Evolutionary conservation across 306 rosid genomes (phyloP).

Genomic region (Glycine tomentella): DNA sequence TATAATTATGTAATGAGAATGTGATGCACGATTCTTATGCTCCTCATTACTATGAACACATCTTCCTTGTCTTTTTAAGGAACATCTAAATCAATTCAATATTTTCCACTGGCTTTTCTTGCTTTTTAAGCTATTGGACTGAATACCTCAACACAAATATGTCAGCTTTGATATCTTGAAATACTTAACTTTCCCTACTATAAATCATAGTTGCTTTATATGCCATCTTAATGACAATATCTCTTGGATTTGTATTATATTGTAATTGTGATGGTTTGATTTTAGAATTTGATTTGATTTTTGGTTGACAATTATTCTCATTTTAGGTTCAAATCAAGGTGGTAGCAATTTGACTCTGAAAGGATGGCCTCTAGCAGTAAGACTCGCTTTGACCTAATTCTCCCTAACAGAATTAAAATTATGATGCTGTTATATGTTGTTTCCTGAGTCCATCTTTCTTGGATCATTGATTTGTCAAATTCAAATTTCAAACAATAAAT

Average conservation of each 20-base stretch:
- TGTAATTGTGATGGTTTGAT: slow-evolving; percentile 9
- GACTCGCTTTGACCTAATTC: slow-evolving; percentile 35
- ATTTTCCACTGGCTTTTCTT: background rate
- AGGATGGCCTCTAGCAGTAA: slow-evolving; percentile 80
- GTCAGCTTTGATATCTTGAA: background rate
- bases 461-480: slow-evolving; percentile 25
- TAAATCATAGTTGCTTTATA: slow-evolving; percentile 7
- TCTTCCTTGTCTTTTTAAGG: background rate
- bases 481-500: background rate
- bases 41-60: background rate
- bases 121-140: slow-evolving; percentile 3
- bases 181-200: slow-evolving; percentile 14
- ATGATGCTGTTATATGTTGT: slow-evolving; percentile 28
- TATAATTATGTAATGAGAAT: background rate
- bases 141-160: background rate
- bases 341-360: slow-evolving; percentile 67
- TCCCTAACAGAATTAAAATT: background rate
- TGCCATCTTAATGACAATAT: background rate
- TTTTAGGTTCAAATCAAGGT: slow-evolving; percentile 69
- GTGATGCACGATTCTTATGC: background rate
- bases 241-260: slow-evolving; percentile 23
- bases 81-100: background rate
- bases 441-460: background rate
- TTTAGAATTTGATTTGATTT: slow-evolving; percentile 13
- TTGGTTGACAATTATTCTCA: slow-evolving; percentile 41